A percentile compares a stretch with the other conserved stretches of the same genome.
phyloP scores from a whole-genome alignment of 1,284 basidiomycete species.

The Athelia sp. region DNA sequence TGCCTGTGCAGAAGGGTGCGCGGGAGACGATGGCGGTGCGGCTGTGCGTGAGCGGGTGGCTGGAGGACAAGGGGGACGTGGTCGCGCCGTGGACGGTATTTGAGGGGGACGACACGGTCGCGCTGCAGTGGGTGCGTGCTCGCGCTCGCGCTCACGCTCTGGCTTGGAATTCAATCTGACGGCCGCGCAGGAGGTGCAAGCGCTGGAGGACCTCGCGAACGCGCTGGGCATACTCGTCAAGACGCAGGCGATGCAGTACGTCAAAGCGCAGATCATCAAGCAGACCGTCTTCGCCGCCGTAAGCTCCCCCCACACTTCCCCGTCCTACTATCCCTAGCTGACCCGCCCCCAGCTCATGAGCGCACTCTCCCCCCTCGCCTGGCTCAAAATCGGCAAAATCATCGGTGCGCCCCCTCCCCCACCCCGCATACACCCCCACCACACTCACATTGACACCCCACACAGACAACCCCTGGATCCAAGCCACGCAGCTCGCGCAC shows the following conservation, averaged over 20 bases:
- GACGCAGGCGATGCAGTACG: conserved; percentile 45
- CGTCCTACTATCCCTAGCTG: too few relatives aligned
- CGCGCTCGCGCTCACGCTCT: neutral
- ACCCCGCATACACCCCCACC: too few relatives aligned
- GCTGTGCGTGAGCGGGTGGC: conserved; percentile 56
- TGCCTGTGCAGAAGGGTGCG: conserved; percentile 34
- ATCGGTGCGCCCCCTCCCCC: conserved; percentile 34
- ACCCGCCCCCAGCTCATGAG: conserved; percentile 20
- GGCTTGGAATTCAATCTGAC: too few relatives aligned
- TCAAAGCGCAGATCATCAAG: conserved; percentile 44
- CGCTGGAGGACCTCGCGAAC: conserved; percentile 42
- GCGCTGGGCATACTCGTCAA: conserved; percentile 43
- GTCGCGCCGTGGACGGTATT: conserved; percentile 50
- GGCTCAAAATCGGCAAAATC: conserved; percentile 48
- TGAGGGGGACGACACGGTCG: conserved; percentile 48
- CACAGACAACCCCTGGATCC: conserved; percentile 62
- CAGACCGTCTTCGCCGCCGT: conserved; percentile 47
- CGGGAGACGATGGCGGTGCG: conserved; percentile 47
- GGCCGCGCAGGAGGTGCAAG: conserved; percentile 45
- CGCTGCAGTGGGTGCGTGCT: conserved; percentile 61
- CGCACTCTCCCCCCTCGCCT: conserved; percentile 47
- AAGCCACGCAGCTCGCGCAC: conserved; percentile 42
- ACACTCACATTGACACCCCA: too few relatives aligned
- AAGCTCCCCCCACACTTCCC: too few relatives aligned
- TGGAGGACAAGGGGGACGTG: conserved; percentile 39